Evolutionary conservation across 2,329 filamentous ascomycete genomes (phyloP), one percentile per base, ranked within the genome.

Genomic region (Aureobasidium sp.): DNA sequence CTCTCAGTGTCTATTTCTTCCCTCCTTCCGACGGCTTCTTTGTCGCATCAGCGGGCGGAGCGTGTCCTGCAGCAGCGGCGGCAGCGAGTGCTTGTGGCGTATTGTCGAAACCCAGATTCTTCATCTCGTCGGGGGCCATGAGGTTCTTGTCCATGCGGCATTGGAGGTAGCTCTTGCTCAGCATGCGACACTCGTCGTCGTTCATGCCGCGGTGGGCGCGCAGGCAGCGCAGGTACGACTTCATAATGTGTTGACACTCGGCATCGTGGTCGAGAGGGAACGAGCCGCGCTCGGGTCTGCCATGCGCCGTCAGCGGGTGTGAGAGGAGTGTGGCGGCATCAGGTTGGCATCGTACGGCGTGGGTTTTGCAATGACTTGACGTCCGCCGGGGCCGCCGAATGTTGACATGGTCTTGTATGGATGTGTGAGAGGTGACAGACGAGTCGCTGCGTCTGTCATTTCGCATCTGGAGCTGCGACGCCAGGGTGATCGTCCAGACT

Each of bases 231-330:
- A 99, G 83, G 72, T 99, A 99, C 58, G 82, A 82, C 63, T 83
- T 83, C 85, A 97, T 97, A 67, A 95, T 84, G 63, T 87, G 80
- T 74, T 93, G 97, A 82, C 94, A 99, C 79, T 99, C 94, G 71
- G 91, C 91, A 74, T 96, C 91, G 70, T 97, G 92, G 75, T 97
- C 93, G 62, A 97, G 85, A n/a, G 93, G 93, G 72, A 97, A 97
- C 70, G 90, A 95, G 62, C 93, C 93, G 69, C 92, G 87, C 74
- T 97, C 89, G 5, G 93, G 93, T 62, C 90, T 94, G 68, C 25
- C 31, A 17, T 74, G 96, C 91, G 70, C 96, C 91, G 75, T 97
- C 93, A 49, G 39, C 59, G 37, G 22, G 22, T 29, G 51, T 8
- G 14, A 14, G 14, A 25, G 5, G n/a, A 9, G 27, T 15, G 15